Conservation (phyloP, 768 basidiomycete genomes). For the Xanthoconium purpureum region DNA sequence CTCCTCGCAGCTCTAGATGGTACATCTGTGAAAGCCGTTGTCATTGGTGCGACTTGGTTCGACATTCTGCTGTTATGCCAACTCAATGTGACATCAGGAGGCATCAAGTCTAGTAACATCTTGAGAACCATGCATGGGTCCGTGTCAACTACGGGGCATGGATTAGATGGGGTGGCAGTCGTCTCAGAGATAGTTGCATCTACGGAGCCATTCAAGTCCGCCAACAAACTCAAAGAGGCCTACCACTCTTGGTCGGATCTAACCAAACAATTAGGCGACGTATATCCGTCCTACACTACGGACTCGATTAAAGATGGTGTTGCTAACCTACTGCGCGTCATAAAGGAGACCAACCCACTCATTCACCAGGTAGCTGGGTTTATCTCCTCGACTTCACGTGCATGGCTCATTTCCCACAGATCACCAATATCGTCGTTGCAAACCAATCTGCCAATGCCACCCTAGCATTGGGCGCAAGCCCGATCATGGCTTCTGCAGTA, state of each 20-base stretch:
- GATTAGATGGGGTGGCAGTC: constrained; percentile 81
- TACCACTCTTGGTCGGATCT: constrained; percentile 31
- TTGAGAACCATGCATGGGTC: constrained; percentile 73
- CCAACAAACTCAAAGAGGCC: constrained; percentile 43
- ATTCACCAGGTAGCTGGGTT: constrained; percentile 67
- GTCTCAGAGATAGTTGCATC: constrained; percentile 85
- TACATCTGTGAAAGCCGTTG: constrained; percentile 67
- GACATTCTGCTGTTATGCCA: neutral
- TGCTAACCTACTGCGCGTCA: constrained; percentile 45
- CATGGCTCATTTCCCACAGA: constrained; percentile 41
- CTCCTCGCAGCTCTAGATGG: constrained; percentile 66
- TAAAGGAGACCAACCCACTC: constrained; percentile 59
- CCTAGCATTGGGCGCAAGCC: constrained; percentile 82
- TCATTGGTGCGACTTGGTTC: constrained; percentile 61
- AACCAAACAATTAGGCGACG: neutral
- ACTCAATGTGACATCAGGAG: constrained; percentile 49
- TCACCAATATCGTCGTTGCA: constrained; percentile 85
- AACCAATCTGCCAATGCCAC: constrained; percentile 91
- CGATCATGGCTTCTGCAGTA: constrained; percentile 89
- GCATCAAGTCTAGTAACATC: constrained; percentile 78
- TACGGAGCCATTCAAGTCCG: constrained; percentile 47
- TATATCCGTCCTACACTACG: constrained; percentile 20
- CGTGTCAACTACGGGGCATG: constrained; percentile 52
- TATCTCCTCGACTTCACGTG: neutral
- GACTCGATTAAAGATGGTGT: constrained; percentile 44